phyloP scores from a whole-genome alignment of 108 stramenopile species.

The Stephanodiscus minutulus region DNA sequence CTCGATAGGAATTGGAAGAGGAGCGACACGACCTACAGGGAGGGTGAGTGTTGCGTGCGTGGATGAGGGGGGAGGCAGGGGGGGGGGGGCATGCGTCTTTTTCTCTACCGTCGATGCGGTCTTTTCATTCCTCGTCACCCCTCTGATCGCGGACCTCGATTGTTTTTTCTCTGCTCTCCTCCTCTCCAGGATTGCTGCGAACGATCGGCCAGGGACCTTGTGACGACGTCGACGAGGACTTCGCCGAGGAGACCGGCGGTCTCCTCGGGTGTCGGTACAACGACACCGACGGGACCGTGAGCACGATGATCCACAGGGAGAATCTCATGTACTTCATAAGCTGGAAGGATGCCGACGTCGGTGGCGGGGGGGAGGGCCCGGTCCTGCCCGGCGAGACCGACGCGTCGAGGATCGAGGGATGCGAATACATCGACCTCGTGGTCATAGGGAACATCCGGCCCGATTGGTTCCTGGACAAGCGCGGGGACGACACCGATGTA shows the following conservation, averaged over 20 bases:
- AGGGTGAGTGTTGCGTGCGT: background rate
- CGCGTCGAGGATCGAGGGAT: conserved; percentile 42
- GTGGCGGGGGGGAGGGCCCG: background rate
- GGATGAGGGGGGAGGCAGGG: background rate
- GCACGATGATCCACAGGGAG: conserved; percentile 57
- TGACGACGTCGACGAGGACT: conserved; percentile 30
- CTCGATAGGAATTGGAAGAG: conserved; percentile 65
- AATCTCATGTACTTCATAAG: conserved; percentile 52
- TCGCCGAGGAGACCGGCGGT: conserved; percentile 8
- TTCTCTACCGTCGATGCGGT: too few relatives aligned
- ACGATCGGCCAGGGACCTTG: conserved; percentile 55
- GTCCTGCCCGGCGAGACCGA: conserved; percentile 44
- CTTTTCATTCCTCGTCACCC: background rate
- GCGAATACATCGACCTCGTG: conserved; percentile 33
- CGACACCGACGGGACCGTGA: conserved; percentile 36
- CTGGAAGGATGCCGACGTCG: conserved; percentile 35
- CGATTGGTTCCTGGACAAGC: conserved; percentile 54
- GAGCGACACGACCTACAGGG: conserved; percentile 39
- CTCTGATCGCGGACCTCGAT: background rate
- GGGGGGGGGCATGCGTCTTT: background rate
- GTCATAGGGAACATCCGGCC: conserved; percentile 57
- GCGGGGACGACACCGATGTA: conserved; percentile 52
- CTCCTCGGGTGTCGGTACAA: conserved; percentile 37
- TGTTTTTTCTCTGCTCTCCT: background rate
- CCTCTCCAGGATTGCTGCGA: conserved; percentile 30